Base-by-base conservation (phyloP, 2,329 filamentous ascomycete species). In the Fulvia fulva region DNA sequence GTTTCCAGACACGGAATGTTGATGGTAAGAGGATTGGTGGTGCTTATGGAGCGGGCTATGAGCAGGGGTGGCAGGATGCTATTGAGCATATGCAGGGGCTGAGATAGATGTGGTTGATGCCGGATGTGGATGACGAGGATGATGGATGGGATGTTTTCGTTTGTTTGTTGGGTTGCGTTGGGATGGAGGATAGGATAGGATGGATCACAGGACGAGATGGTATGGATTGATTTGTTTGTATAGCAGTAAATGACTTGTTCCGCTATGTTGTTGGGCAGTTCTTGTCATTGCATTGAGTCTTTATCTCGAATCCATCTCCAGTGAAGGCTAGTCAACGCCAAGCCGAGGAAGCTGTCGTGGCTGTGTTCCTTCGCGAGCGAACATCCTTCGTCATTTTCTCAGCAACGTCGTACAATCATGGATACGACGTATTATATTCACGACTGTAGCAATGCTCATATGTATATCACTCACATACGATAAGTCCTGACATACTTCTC, bases 11-110 rank as follows among this genome's bases (percentile, higher is more conserved):
- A 21, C 47, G 32, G 12, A 50, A n/a, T n/a, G n/a, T 50, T 11
- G 47, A 50, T n/a, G 47, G 47, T 12, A 56, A 51, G 34, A 50
- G 47, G 22, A 56, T 56, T 34, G 54, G 46, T 19, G 46, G 54
- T 5, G 46, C 45, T 6, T 56, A 56, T 44, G 54, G 25, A 12
- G 21, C 46, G 9, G 54, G 54, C 6, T 57, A 57, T 21, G 49
- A 52, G 26, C 50, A 41, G 12, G 55, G 55, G 3, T 57, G 51
- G 37, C 41, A 47, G 28, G 55, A 57, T 49, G 55, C 55, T 23
- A 12, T 52, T 16, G 47, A 45, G n/a, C 47, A 51, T 47, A 44
- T 55, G 41, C 51, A 47, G 21, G 25, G 44, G 11, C 21, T 41
- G 37, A 41, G n/a, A n/a, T 41, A 41, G 12, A 32, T 7, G 28